Evolutionary conservation across 805 yeast genomes (phyloP), one percentile per base, ranked within the genome.

Genomic region (Teunomyces stri): DNA sequence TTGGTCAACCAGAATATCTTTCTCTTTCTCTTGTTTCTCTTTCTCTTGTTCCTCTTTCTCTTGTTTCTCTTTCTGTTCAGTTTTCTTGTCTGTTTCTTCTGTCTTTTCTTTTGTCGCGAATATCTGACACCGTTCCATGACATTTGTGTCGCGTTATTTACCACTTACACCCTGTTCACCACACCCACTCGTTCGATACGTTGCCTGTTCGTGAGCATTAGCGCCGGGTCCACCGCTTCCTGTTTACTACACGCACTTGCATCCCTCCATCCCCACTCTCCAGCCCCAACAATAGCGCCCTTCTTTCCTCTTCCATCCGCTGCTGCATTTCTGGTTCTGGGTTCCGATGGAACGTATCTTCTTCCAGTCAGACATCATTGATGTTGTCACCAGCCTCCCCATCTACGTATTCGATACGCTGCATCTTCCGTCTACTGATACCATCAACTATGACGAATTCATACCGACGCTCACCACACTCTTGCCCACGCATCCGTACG

Each of bases 331-430:
- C 34, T 15, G 34, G 34, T 15, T 30, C 16, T 16, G 34, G 34
- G 34, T 15, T 13, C 16, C 34, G 34, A 70, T 70, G 75, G 74
- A 70, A 29, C 20, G 79, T 25, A 66, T 76, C 43, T 82, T 86
- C 59, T 84, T 77, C 70, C 73, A 75, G 52, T 70, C 94, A 1
- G 76, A 74, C 42, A 74, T 85, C 1, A 60, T 66, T 31, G 97
- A 90, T 59, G 89, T 92, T 0, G 70, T 72, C 43, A 76, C 89
- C 1, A 71, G 76, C 6, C 75, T 82, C 20, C 96, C 96, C 0
- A 65, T 92, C 9, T 90, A 82, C 58, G 84, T 90, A 4, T 81
- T 92, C 51, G 97, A 92, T 62, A 81, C 96, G 3, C 82, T 91
- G 11, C 86, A 81, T 53, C 71, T 91, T 9, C 96, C 96, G 0